phyloP scores from a whole-genome alignment of 208 protist genomes.

The Leptomonas pyrrhocoris region DNA sequence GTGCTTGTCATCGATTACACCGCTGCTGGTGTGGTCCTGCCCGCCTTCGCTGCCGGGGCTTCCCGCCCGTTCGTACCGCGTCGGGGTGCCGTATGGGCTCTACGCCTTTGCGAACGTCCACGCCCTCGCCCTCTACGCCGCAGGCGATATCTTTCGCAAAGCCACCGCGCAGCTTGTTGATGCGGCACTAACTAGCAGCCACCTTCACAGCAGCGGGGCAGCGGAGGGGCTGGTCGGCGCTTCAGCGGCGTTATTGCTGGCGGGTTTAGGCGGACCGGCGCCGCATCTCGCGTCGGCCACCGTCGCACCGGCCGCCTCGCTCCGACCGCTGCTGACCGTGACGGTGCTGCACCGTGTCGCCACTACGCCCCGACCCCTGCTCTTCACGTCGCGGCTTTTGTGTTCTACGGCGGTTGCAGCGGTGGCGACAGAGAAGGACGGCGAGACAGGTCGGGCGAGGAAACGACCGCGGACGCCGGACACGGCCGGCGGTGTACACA shows the following conservation, averaged over 20 bases:
- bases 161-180: slow-evolving; percentile 39
- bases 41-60: slow-evolving; percentile 77
- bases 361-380: slow-evolving; percentile 31
- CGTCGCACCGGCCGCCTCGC: slow-evolving; percentile 27
- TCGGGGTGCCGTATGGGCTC: slow-evolving; percentile 56
- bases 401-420: neutral
- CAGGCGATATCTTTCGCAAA: slow-evolving; percentile 67
- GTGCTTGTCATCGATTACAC: slow-evolving; percentile 32
- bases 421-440: too few relatives aligned
- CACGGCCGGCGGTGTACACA: neutral
- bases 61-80: slow-evolving; percentile 51
- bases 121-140: slow-evolving; percentile 65
- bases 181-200: neutral
- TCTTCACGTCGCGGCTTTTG: neutral
- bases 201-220: neutral
- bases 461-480: neutral
- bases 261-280: neutral
- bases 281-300: slow-evolving; percentile 19
- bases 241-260: neutral
- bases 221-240: neutral
- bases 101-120: slow-evolving; percentile 61
- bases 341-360: slow-evolving; percentile 62
- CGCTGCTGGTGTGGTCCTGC: slow-evolving; percentile 61
- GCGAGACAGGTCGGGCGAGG: neutral
- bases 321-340: slow-evolving; percentile 63